A percentile compares a stretch with the other conserved stretches of the same genome.
Conservation (phyloP, 495 filamentous ascomycete genomes). For the Parathielavia hyrcaniae region DNA sequence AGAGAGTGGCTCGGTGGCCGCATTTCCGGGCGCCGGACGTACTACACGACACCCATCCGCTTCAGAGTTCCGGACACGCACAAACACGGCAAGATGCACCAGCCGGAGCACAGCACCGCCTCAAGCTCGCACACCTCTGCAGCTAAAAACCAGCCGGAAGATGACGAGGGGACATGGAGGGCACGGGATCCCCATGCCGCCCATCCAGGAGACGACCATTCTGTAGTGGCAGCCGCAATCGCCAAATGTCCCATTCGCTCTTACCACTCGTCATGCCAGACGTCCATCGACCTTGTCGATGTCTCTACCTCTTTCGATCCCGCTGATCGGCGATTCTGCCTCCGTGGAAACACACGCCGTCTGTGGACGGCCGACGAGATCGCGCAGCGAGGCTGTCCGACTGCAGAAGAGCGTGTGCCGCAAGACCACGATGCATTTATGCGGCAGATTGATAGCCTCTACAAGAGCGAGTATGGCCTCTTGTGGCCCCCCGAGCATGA, state of each 20-base stretch:
- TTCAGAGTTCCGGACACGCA: slow-evolving; percentile 33
- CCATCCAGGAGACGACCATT: slow-evolving; percentile 37
- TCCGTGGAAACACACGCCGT: slow-evolving; percentile 32
- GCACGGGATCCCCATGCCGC: slow-evolving; percentile 24
- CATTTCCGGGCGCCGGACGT: slow-evolving; percentile 59
- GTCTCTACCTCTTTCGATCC: slow-evolving; percentile 41
- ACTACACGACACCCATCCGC: slow-evolving; percentile 56
- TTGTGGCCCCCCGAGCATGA: slow-evolving; percentile 56
- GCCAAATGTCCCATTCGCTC: slow-evolving; percentile 54
- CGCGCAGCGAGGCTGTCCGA: slow-evolving; percentile 17
- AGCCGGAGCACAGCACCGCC: neutral
- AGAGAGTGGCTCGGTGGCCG: slow-evolving; percentile 60
- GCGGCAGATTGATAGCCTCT: slow-evolving; percentile 36
- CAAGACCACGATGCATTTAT: slow-evolving; percentile 20
- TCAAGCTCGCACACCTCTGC: neutral
- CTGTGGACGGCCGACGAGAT: slow-evolving; percentile 51
- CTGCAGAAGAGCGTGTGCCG: neutral
- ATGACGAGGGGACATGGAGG: too few relatives aligned
- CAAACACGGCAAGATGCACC: neutral
- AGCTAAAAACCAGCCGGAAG: too few relatives aligned
- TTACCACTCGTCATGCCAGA: slow-evolving; percentile 53
- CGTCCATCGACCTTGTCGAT: slow-evolving; percentile 63
- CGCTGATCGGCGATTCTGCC: slow-evolving; percentile 31
- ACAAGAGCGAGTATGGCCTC: slow-evolving; percentile 44
- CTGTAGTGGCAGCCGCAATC: slow-evolving; percentile 45